Base-by-base conservation (phyloP, 163 green algal species). In the Prototheca wickerhamii region DNA sequence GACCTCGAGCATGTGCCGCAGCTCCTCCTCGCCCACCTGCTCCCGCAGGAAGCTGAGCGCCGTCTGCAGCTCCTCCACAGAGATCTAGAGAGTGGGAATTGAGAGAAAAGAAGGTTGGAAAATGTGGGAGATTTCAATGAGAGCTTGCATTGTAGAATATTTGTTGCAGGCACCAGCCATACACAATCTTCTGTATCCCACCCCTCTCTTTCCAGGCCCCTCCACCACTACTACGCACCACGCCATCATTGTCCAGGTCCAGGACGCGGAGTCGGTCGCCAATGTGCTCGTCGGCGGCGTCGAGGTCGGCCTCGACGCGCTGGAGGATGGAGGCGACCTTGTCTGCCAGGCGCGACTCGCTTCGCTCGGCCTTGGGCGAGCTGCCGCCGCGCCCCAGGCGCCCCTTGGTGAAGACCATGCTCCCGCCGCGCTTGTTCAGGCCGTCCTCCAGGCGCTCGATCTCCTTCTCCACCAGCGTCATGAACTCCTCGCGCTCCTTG, bases 241-340 rank as follows among this genome's bases (percentile, higher is more conserved):
- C 57, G 52, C 88, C 88, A 60, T 96, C 88, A 23, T 82, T 76
- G 76, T 95, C 86, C 7, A 78, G 64, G 68, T 95, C 89, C 18
- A 95, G 67, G 37, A 96, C 68, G 50, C 89, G 81, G 72, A 96
- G 79, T 46, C 72, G 77, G 50, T 79, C 73, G 30, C 86, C 85
- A 62, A 95, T 95, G 31, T 84, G 72, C 26, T 44, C 55, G 60
- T 95, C 87, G 25, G 75, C 75, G 18, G 60, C 37, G 53, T 84
- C 80, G 40, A 87, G 72, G 75, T 96, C 89, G 51, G 65, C 61
- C 78, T 96, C 89, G 35, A 96, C 85, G 49, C 76, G 73, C 37
- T 73, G 50, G 34, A 96, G 79, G 75, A 96, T 91, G 71, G 68
- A 63, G 20, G 72, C 73, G 30, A 96, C 86, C 7, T 82, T 79